Conservation (phyloP, 176 grass and related monocot species). For the Dendrocalamus sinicus region DNA sequence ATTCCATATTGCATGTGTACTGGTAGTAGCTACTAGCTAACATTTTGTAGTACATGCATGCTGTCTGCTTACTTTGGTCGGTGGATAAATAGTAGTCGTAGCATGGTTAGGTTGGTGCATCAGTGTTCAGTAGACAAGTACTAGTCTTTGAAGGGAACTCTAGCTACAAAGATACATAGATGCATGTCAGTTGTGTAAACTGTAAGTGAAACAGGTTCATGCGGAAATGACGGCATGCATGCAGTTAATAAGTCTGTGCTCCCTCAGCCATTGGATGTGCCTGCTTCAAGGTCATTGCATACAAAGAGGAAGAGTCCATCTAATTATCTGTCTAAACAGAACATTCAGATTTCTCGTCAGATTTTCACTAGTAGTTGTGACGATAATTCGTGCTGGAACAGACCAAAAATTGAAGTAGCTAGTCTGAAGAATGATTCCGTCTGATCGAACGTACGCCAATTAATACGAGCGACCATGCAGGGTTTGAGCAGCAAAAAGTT, state of each 20-base stretch:
- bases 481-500: too few relatives aligned
- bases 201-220: not conserved
- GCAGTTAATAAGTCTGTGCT: not conserved
- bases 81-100: conserved; percentile 31
- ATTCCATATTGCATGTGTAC: not conserved
- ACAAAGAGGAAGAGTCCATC: too few relatives aligned
- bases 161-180: not conserved
- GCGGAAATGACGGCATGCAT: not conserved
- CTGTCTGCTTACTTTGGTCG: conserved; percentile 32
- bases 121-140: conserved; percentile 12
- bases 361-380: too few relatives aligned
- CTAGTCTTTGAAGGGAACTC: conserved; percentile 39
- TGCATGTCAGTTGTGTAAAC: not conserved
- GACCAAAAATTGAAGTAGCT: too few relatives aligned
- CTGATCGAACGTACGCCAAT: too few relatives aligned
- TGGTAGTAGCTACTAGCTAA: not conserved
- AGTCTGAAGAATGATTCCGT: too few relatives aligned
- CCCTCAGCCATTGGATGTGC: not conserved
- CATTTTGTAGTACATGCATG: not conserved
- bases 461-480: too few relatives aligned
- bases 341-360: too few relatives aligned
- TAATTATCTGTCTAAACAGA: too few relatives aligned
- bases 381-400: too few relatives aligned
- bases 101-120: not conserved
- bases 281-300: too few relatives aligned